Evolutionary conservation across 2,329 filamentous ascomycete species (phyloP).

Genomic region (Epichloe amarillans): DNA sequence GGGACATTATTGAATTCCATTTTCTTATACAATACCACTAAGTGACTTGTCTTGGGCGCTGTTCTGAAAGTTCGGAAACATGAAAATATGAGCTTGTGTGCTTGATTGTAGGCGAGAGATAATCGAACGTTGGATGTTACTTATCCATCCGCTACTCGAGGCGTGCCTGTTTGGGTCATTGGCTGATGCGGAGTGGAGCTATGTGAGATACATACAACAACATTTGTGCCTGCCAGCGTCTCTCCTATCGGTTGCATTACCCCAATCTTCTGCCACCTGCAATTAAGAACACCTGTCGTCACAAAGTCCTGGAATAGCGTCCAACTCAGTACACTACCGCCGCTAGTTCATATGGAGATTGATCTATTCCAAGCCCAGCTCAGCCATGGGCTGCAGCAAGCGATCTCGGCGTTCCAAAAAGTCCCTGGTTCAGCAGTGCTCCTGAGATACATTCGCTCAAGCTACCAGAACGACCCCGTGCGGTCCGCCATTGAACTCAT

Average conservation of each 20-base stretch:
- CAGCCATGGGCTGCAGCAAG: conserved; percentile 36
- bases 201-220: background rate
- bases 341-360: conserved; percentile 42
- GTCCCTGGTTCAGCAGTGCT: conserved; percentile 90
- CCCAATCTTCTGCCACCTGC: background rate
- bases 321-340: background rate
- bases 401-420: conserved; percentile 62
- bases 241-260: background rate
- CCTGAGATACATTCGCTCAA: conserved; percentile 88
- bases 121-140: too few relatives aligned
- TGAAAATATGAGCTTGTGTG: too few relatives aligned
- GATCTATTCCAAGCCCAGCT: conserved; percentile 42
- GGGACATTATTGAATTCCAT: background rate
- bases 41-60: too few relatives aligned
- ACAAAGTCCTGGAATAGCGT: background rate
- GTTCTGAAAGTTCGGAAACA: too few relatives aligned
- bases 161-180: too few relatives aligned
- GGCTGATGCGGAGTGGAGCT: too few relatives aligned
- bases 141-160: too few relatives aligned
- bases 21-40: too few relatives aligned
- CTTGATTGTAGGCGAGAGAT: too few relatives aligned
- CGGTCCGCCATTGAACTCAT: conserved; percentile 88
- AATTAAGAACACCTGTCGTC: background rate
- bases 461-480: conserved; percentile 93
- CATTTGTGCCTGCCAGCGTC: background rate